Conservation (phyloP, 768 basidiomycete genomes). For the Leccinum boreale region DNA sequence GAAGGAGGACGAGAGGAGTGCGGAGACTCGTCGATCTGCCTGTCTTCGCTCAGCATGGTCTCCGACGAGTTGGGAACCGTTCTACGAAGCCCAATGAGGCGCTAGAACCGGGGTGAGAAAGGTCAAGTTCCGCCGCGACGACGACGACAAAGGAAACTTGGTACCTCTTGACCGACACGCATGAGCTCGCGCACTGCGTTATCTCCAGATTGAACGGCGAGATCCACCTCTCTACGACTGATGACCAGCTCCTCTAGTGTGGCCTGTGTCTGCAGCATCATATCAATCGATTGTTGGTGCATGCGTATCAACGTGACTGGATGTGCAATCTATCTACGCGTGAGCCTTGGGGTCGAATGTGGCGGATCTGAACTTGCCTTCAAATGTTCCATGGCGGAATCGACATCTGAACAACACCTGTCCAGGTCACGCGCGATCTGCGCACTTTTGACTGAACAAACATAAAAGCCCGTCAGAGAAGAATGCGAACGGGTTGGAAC, state of each 20-base stretch:
- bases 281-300: slow-evolving; percentile 27
- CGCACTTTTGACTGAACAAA: slow-evolving; percentile 38
- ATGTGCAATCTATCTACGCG: slow-evolving; percentile 17
- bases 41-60: slow-evolving; percentile 19
- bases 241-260: slow-evolving; percentile 38
- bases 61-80: neutral
- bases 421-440: slow-evolving; percentile 49
- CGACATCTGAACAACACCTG: slow-evolving; percentile 40
- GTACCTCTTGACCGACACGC: slow-evolving; percentile 52
- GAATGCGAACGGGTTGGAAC: neutral
- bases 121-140: neutral
- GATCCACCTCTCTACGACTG: slow-evolving; percentile 34
- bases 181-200: slow-evolving; percentile 46
- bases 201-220: slow-evolving; percentile 40
- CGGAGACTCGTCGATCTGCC: slow-evolving; percentile 23
- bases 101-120: slow-evolving; percentile 10
- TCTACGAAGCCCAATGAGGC: slow-evolving; percentile 17
- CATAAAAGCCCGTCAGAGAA: slow-evolving; percentile 1
- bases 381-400: slow-evolving; percentile 40
- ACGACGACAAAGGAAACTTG: neutral
- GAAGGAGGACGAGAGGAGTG: slow-evolving; percentile 19
- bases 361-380: slow-evolving; percentile 32
- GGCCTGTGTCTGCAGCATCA: slow-evolving; percentile 29
- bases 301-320: slow-evolving; percentile 26
- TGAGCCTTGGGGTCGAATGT: neutral